Conservation (phyloP, 805 yeast genomes). For the Candida hungchunana region DNA sequence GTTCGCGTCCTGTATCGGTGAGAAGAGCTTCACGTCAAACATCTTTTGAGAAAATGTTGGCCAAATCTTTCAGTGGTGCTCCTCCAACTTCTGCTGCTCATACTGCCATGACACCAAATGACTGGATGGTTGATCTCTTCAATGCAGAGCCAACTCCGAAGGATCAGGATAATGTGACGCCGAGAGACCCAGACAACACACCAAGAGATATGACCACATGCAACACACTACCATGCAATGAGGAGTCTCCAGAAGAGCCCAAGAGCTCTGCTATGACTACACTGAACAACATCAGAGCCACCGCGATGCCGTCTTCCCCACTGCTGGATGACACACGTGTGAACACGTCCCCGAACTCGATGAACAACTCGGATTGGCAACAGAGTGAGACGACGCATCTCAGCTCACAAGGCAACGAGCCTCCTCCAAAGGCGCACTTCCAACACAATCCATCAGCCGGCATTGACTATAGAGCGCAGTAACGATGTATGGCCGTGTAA, state of each 20-base stretch:
- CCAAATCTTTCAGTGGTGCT: constrained; percentile 34
- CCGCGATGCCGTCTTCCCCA: constrained; percentile 23
- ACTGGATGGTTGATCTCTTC: constrained; percentile 26
- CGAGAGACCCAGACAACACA: constrained; percentile 21
- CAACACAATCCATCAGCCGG: constrained; percentile 17
- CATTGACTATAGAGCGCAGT: constrained; percentile 1
- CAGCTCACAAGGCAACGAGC: constrained; percentile 10
- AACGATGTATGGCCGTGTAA: neutral
- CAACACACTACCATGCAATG: constrained; percentile 28
- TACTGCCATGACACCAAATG: constrained; percentile 20
- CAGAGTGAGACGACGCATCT: constrained; percentile 12
- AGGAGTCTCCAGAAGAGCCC: constrained; percentile 24
- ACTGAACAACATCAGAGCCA: constrained; percentile 8
- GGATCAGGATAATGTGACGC: constrained; percentile 17
- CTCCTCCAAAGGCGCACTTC: constrained; percentile 21
- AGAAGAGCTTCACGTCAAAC: constrained; percentile 29
- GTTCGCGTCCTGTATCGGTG: constrained; percentile 13
- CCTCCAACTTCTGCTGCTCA: constrained; percentile 15
- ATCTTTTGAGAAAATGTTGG: constrained; percentile 35
- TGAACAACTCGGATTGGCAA: constrained; percentile 9
- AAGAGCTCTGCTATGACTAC: constrained; percentile 3
- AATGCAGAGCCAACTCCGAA: constrained; percentile 26
- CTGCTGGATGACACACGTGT: constrained; percentile 14
- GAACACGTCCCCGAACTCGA: constrained; percentile 15
- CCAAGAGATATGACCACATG: constrained; percentile 29